A percentile compares a stretch with the other conserved stretches of the same genome.
These are phyloP conservation scores for Botrytis fragariae DNA, from an alignment of 2,329 filamentous ascomycete species.

Conservation along the genomic window DNA sequence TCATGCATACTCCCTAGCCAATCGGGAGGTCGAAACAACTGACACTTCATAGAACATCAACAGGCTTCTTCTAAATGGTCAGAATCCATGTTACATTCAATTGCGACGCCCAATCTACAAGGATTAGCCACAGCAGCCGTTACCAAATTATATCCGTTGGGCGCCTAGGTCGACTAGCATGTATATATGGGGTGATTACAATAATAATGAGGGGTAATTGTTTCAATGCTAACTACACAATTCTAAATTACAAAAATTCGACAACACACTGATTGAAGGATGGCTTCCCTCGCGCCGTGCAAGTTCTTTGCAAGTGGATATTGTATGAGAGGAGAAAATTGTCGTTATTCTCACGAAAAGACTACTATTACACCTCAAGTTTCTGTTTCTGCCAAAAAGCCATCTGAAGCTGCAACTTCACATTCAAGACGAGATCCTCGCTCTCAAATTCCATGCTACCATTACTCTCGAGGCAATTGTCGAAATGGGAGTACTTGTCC, in stretches of 20 bases:
- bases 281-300: not conserved
- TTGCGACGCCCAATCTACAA: no score
- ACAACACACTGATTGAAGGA: not conserved
- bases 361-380: not conserved
- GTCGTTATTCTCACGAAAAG: conserved; percentile 2
- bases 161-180: not conserved
- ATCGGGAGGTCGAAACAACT: not conserved
- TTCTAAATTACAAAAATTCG: not conserved
- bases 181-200: not conserved
- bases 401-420: not conserved
- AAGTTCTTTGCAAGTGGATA: not conserved
- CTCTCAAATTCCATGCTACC: conserved; percentile 22
- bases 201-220: not conserved
- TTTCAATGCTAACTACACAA: not conserved
- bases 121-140: not conserved
- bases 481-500: conserved; percentile 25
- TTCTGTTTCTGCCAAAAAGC: not conserved
- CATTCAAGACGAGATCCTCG: not conserved
- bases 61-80: not conserved
- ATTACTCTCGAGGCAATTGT: conserved; percentile 26
- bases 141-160: not conserved
- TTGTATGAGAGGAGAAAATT: not conserved
- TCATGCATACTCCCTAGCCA: not conserved
- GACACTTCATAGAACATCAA: not conserved
- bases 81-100: not conserved